Conservation (phyloP, 1,284 basidiomycete genomes). For the Nidula niveotomentosa region DNA sequence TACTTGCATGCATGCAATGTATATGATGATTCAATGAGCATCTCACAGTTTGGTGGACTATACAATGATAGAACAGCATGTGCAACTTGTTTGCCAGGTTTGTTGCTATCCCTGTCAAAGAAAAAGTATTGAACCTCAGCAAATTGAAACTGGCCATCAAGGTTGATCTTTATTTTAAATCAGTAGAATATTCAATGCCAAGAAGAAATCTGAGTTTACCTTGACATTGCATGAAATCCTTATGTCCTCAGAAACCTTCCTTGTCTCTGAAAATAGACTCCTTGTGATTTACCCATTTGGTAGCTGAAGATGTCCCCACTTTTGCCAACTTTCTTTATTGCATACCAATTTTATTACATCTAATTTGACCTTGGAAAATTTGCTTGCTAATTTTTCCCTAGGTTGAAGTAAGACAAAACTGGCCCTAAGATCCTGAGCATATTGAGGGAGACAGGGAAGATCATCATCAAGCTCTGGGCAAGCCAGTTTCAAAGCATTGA, state of each 20-base stretch:
- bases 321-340: background rate
- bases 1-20: slow-evolving; percentile 8
- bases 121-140: slow-evolving; percentile 20
- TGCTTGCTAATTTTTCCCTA: slow-evolving; percentile 2
- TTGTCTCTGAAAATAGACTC: slow-evolving; percentile 8
- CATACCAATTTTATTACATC: background rate
- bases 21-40: slow-evolving; percentile 9
- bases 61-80: slow-evolving; percentile 11
- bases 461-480: slow-evolving; percentile 8
- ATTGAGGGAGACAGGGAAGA: background rate
- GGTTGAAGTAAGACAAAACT: slow-evolving; percentile 12
- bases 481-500: slow-evolving; percentile 19
- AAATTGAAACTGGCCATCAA: slow-evolving; percentile 8
- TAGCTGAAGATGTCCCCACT: slow-evolving; percentile 17
- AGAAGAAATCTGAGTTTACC: slow-evolving; percentile 6
- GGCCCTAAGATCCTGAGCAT: slow-evolving; percentile 6
- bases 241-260: background rate
- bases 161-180: background rate
- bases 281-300: slow-evolving; percentile 19
- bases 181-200: background rate
- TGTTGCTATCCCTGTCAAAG: background rate
- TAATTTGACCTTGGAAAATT: background rate
- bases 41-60: slow-evolving; percentile 7
- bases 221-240: slow-evolving; percentile 13
- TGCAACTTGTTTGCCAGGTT: background rate